Conservation (phyloP, 2,329 filamentous ascomycete genomes). For the Fusarium beomiforme region DNA sequence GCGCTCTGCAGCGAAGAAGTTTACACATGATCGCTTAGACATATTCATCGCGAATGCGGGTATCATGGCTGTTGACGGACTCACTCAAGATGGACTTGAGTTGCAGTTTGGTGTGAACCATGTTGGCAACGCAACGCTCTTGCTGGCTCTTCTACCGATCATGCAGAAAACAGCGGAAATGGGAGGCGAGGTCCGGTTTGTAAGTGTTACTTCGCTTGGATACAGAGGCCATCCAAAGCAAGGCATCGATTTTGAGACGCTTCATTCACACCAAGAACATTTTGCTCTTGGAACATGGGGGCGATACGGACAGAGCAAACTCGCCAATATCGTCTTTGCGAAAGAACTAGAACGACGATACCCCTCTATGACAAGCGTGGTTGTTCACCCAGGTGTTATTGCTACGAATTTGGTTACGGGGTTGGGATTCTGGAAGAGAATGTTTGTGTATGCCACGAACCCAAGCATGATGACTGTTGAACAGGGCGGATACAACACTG, state of each 20-base stretch:
- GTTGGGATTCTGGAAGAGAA: constrained; percentile 37
- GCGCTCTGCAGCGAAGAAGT: constrained; percentile 53
- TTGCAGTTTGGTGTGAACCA: constrained; percentile 51
- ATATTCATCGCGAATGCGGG: constrained; percentile 53
- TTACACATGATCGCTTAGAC: constrained; percentile 54
- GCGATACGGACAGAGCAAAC: constrained; percentile 62
- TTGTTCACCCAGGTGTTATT: constrained; percentile 60
- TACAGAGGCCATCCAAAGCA: constrained; percentile 39
- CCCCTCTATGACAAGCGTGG: constrained; percentile 54
- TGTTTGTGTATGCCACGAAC: constrained; percentile 41
- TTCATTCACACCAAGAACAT: constrained; percentile 41
- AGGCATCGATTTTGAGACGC: constrained; percentile 44
- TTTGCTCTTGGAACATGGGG: constrained; percentile 51
- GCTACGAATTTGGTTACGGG: constrained; percentile 42
- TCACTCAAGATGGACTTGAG: constrained; percentile 49
- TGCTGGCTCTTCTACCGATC: constrained; percentile 48
- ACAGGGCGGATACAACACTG: constrained; percentile 45
- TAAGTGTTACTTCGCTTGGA: constrained; percentile 44
- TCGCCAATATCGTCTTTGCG: constrained; percentile 59
- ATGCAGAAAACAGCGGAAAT: constrained; percentile 35
- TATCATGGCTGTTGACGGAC: constrained; percentile 44
- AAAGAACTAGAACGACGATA: constrained; percentile 56
- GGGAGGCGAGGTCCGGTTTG: constrained; percentile 33
- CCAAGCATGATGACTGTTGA: constrained; percentile 38
- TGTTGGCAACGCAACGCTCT: constrained; percentile 44